Evolutionary conservation across 1,139 yeast species (phyloP).

Genomic region (Sugiyamaella xylanicola): DNA sequence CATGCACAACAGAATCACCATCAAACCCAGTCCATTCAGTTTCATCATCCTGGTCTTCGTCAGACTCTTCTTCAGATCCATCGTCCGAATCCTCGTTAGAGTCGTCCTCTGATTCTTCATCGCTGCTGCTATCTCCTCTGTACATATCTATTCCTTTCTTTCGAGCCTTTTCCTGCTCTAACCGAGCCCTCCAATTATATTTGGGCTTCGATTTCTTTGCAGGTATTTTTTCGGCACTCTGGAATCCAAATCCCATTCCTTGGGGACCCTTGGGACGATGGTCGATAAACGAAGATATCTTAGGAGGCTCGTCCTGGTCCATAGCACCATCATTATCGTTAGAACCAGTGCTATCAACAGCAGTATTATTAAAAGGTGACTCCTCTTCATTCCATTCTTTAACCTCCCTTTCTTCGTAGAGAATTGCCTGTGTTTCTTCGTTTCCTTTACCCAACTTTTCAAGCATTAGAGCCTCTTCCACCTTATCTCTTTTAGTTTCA

Average conservation of each 20-base stretch:
- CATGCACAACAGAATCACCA: not conserved
- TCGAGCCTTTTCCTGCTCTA: conserved; percentile 50
- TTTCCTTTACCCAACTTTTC: conserved; percentile 75
- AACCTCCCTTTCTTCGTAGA: conserved; percentile 70
- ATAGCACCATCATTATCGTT: conserved; percentile 23
- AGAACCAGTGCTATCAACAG: not conserved
- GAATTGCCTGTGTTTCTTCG: conserved; percentile 60
- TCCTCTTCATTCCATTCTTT: conserved; percentile 56
- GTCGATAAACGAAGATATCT: conserved; percentile 64
- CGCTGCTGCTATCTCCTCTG: conserved; percentile 32
- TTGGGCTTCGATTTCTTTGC: conserved; percentile 50
- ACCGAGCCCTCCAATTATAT: conserved; percentile 60
- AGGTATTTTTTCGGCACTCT: conserved; percentile 53
- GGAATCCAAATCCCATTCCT: conserved; percentile 63
- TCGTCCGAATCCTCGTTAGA: conserved; percentile 18
- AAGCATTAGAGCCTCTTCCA: conserved; percentile 71
- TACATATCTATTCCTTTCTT: conserved; percentile 40
- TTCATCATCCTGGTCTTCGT: conserved; percentile 3
- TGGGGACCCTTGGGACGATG: conserved; percentile 67
- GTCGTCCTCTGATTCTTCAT: conserved; percentile 30
- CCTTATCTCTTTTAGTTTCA: conserved; percentile 68
- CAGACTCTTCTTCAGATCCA: conserved; percentile 15
- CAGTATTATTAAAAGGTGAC: conserved; percentile 8
- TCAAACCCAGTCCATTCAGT: conserved; percentile 10
- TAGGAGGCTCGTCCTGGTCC: conserved; percentile 30